These are phyloP conservation scores for Cichorium intybus DNA, from an alignment of 140 eudicot species.

Conservation along the genomic window DNA sequence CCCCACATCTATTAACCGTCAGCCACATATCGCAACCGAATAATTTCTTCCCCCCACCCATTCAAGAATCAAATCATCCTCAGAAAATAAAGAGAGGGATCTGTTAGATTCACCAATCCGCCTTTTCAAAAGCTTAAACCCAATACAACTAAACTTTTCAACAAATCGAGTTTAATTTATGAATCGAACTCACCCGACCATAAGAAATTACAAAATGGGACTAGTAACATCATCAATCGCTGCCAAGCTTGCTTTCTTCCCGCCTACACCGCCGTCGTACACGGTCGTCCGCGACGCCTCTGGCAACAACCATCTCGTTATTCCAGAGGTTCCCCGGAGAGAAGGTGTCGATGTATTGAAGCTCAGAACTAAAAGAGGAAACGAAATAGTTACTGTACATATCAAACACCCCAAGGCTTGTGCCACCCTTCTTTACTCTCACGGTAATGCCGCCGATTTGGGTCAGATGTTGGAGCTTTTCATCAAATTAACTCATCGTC, in stretches of 20 bases:
- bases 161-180: slow-evolving; percentile 23
- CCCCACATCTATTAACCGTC: slow-evolving; percentile 18
- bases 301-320: slow-evolving; percentile 37
- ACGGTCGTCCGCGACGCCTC: slow-evolving; percentile 61
- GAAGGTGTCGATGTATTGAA: slow-evolving; percentile 71
- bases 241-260: slow-evolving; percentile 92
- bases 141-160: neutral
- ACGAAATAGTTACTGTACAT: slow-evolving; percentile 72
- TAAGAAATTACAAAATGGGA: slow-evolving; percentile 47
- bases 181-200: slow-evolving; percentile 21
- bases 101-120: slow-evolving; percentile 5
- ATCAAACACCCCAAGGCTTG: slow-evolving; percentile 71
- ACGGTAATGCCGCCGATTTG: slow-evolving; percentile 97
- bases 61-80: neutral
- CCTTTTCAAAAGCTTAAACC: neutral
- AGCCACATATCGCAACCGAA: slow-evolving; percentile 12
- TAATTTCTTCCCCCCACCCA: slow-evolving; percentile 16
- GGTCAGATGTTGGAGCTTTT: slow-evolving; percentile 96
- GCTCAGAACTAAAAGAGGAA: slow-evolving; percentile 79
- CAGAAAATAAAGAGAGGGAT: neutral
- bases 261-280: slow-evolving; percentile 92
- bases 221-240: slow-evolving; percentile 95
- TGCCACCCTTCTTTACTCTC: slow-evolving; percentile 82
- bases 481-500: slow-evolving; percentile 82
- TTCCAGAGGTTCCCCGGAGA: slow-evolving; percentile 78